These are phyloP conservation scores for Exutisphaerella laricina DNA, from an alignment of 2,329 filamentous ascomycete genomes.

Conservation along the genomic window DNA sequence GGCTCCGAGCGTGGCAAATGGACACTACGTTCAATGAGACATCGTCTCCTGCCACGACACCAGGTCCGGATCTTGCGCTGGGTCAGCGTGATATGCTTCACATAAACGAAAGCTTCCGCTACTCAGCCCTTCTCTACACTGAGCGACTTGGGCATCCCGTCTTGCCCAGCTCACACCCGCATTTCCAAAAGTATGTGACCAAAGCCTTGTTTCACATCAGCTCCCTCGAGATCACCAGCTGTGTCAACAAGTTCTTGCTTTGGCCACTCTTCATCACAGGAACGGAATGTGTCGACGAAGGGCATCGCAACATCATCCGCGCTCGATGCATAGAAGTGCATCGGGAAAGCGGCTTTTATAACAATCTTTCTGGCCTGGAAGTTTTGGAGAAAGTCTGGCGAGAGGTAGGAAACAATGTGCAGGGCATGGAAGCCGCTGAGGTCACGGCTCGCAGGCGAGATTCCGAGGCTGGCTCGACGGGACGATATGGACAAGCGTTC, in stretches of 20 bases:
- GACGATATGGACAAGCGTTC: constrained; percentile 38
- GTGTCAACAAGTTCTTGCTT: constrained; percentile 79
- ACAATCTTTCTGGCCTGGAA: constrained; percentile 80
- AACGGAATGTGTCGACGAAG: constrained; percentile 77
- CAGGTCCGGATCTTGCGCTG: constrained; percentile 21
- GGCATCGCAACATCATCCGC: constrained; percentile 73
- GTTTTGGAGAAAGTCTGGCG: constrained; percentile 80
- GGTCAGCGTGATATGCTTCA: constrained; percentile 67
- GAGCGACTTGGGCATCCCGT: constrained; percentile 77
- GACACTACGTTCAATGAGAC: constrained; percentile 40
- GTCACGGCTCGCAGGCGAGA: constrained; percentile 27
- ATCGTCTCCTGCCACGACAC: constrained; percentile 22
- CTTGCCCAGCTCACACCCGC: constrained; percentile 64
- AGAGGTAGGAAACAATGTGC: constrained; percentile 25
- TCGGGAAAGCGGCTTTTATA: constrained; percentile 84
- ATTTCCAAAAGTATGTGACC: constrained; percentile 77
- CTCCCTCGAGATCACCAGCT: constrained; percentile 64
- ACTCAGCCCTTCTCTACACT: constrained; percentile 81
- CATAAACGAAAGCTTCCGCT: constrained; percentile 85
- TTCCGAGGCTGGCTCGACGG: constrained; percentile 22
- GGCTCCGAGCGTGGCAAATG: constrained; percentile 77
- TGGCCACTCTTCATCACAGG: constrained; percentile 92
- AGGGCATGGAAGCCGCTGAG: constrained; percentile 24
- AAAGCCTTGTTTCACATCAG: constrained; percentile 79
- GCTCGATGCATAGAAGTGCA: constrained; percentile 80